Conservation (phyloP, 371 early-diverging fungal genomes). For the Amoeboaphelidium protococcarum region DNA sequence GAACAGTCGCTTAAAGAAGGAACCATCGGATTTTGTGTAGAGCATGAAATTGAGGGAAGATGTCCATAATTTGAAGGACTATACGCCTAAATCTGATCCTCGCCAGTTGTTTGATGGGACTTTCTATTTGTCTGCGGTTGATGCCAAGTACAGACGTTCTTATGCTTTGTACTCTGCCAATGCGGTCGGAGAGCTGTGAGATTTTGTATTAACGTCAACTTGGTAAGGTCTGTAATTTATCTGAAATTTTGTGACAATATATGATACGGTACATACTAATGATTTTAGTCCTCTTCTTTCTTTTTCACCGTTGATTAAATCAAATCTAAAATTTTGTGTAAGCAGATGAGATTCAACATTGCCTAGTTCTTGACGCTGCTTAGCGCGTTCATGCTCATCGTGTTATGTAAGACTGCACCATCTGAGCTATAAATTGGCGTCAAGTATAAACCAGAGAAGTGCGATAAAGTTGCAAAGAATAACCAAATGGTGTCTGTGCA, state of each 20-base stretch:
- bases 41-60: constrained; percentile 66
- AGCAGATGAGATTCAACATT: too few species aligned
- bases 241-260: too few species aligned
- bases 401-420: background rate
- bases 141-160: constrained; percentile 70
- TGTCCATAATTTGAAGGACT: constrained; percentile 51
- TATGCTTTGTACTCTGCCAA: too few species aligned
- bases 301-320: too few species aligned
- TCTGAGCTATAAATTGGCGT: background rate
- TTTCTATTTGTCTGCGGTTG: constrained; percentile 62
- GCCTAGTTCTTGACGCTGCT: too few species aligned
- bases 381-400: too few species aligned
- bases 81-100: constrained; percentile 28
- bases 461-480: background rate
- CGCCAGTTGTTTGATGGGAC: constrained; percentile 29
- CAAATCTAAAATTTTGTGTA: too few species aligned
- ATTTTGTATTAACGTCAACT: too few species aligned
- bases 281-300: too few species aligned
- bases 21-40: constrained; percentile 46
- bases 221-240: too few species aligned
- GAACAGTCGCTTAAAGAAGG: constrained; percentile 34
- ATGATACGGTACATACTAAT: too few species aligned
- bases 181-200: too few species aligned
- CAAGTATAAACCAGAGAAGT: background rate
- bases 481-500: background rate